Evolutionary conservation across 23 red algal species (phyloP).

Genomic region (Gracilaria domingensis): DNA sequence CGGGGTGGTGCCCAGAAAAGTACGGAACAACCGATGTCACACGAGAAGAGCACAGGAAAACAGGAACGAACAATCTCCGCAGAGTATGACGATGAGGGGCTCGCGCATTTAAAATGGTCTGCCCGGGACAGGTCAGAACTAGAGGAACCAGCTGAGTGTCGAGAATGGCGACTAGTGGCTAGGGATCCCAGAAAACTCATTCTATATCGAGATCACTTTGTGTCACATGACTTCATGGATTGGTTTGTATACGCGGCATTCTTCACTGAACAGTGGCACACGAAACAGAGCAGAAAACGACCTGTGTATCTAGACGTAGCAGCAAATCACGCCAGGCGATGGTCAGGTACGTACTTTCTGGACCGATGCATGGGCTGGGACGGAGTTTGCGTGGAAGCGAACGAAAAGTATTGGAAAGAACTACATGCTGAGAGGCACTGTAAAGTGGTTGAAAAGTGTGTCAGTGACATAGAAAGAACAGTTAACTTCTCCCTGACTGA

Average conservation of each 20-base stretch:
- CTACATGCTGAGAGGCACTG: conserved; percentile 35
- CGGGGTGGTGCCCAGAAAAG: neutral
- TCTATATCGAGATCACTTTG: conserved; percentile 52
- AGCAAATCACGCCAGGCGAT: conserved; percentile 68
- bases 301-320: conserved; percentile 71
- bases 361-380: conserved; percentile 74
- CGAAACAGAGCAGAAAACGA: neutral
- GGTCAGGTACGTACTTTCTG: conserved; percentile 58
- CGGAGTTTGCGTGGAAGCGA: conserved; percentile 74
- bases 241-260: conserved; percentile 61
- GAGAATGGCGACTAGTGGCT: conserved; percentile 29
- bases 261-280: conserved; percentile 48
- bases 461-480: conserved; percentile 45
- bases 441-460: conserved; percentile 53
- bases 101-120: neutral
- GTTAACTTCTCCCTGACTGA: conserved; percentile 60
- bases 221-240: conserved; percentile 44
- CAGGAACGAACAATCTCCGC: neutral
- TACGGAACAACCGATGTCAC: neutral
- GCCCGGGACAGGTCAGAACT: conserved; percentile 3
- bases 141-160: conserved; percentile 19
- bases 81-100: neutral
- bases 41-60: neutral
- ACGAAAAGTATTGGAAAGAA: conserved; percentile 58
- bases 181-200: neutral